A percentile compares a stretch with the other conserved stretches of the same genome.
Evolutionary conservation across 805 yeast genomes (phyloP).

Genomic region (Cyberlindnera suaveolens): DNA sequence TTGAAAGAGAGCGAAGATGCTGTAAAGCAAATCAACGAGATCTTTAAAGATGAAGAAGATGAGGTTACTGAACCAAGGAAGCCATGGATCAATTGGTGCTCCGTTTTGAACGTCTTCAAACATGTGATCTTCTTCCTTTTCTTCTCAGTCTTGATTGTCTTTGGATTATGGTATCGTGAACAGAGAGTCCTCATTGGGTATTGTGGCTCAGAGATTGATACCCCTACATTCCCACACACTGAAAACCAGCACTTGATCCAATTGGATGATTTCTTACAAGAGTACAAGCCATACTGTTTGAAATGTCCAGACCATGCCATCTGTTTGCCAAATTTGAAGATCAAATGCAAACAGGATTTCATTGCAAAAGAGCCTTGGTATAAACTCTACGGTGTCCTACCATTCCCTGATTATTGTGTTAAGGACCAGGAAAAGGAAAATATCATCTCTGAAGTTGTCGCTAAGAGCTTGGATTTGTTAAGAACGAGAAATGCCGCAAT

Average conservation of each 20-base stretch:
- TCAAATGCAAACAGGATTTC: slow-evolving; percentile 70
- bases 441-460: slow-evolving; percentile 56
- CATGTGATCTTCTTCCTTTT: slow-evolving; percentile 29
- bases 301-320: slow-evolving; percentile 79
- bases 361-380: slow-evolving; percentile 46
- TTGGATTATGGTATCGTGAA: slow-evolving; percentile 57
- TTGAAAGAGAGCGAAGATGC: slow-evolving; percentile 25
- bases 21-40: slow-evolving; percentile 19
- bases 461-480: slow-evolving; percentile 59
- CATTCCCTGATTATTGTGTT: slow-evolving; percentile 59
- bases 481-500: slow-evolving; percentile 61
- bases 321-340: slow-evolving; percentile 54
- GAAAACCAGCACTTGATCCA: slow-evolving; percentile 27
- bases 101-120: slow-evolving; percentile 12
- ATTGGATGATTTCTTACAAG: slow-evolving; percentile 41
- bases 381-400: slow-evolving; percentile 49
- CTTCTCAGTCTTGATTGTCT: slow-evolving; percentile 32
- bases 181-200: slow-evolving; percentile 61
- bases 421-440: slow-evolving; percentile 70
- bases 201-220: slow-evolving; percentile 58
- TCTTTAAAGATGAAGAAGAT: slow-evolving; percentile 8
- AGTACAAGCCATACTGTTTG: slow-evolving; percentile 55
- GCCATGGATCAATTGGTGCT: slow-evolving; percentile 5
- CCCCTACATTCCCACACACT: slow-evolving; percentile 32
- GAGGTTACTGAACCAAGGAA: not conserved